A percentile compares a stretch with the other conserved stretches of the same genome.
These are phyloP conservation scores for Crithidia fasciculata DNA, from an alignment of 208 protist genomes.

Conservation along the genomic window DNA sequence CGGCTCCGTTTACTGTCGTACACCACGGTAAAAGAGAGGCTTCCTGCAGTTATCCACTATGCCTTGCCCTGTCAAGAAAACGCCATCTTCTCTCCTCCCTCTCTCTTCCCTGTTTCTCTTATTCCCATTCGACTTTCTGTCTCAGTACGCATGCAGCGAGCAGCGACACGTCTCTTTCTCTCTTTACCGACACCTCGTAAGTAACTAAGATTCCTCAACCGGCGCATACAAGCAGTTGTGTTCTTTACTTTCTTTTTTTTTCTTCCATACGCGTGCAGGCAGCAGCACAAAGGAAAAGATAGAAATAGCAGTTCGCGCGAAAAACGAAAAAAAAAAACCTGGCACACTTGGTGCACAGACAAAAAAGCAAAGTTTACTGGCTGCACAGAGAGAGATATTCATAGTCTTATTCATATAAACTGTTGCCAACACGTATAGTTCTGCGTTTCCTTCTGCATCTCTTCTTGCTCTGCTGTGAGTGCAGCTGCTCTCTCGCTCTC, in stretches of 20 bases:
- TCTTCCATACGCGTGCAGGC: background rate
- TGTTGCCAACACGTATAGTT: too few species aligned
- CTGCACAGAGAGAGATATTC: too few species aligned
- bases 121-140: background rate
- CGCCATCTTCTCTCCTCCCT: background rate
- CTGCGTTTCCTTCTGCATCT: conserved; percentile 6
- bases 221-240: background rate
- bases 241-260: background rate
- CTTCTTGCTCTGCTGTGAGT: too few species aligned
- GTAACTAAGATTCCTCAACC: conserved; percentile 9
- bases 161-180: background rate
- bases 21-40: too few species aligned
- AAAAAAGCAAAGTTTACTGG: too few species aligned
- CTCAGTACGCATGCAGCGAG: background rate
- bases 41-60: background rate
- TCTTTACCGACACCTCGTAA: conserved; percentile 1
- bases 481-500: too few species aligned
- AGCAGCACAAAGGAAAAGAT: background rate
- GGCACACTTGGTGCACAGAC: too few species aligned
- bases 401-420: too few species aligned
- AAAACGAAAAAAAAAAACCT: too few species aligned
- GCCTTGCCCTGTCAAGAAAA: too few species aligned
- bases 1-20: too few species aligned
- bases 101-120: background rate
- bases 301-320: background rate